Evolutionary conservation across 1,139 yeast genomes (phyloP), one percentile per base, ranked within the genome.

Genomic region (Candida tunisiensis): DNA sequence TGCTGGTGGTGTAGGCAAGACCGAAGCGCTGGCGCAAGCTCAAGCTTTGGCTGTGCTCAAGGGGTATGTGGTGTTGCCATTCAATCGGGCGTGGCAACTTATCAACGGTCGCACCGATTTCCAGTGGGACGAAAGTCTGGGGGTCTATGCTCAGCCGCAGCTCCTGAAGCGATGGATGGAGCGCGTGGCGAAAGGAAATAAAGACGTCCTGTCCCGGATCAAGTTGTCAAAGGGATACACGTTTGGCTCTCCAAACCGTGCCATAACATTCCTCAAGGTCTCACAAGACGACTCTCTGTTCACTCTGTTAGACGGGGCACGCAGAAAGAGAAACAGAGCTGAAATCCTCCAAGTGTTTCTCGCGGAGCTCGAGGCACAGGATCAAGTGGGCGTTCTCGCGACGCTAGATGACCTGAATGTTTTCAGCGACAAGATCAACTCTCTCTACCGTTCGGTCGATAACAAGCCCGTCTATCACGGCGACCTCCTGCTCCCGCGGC

Each of bases 91-190:
- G 2, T 67, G 62, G 25, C 52, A 58, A 19, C 57, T 82, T 15
- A 58, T 72, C 14, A 69, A 79, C 39, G 96, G 95, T 30, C 57
- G 78, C 19, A 65, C 60, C 33, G 92, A 79, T 47, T 78, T 70
- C 44, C 56, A 65, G 30, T 64, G 52, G 38, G 75, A 77, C 47
- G 55, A 58, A 20, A 53, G 52, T 25, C 42, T 62, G 18, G 53
- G 57, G 16, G 45, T 57, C 28, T 80, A 71, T 47, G 74, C 70
- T 29, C 94, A 83, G 50, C 93, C 93, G 31, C 77, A 77, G 91
- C 67, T 62, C 41, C 59, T 78, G 31, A 70, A 70, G 42, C 60
- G 64, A 31, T 63, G 79, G 52, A 49, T 79, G 37, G 56, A 58
- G 37, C 70, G 69, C 49, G 55, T 74, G 30, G 56, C 65, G 29